phyloP scores from a whole-genome alignment of 2,329 filamentous ascomycete species.

The Scedosporium aurantiacum region DNA sequence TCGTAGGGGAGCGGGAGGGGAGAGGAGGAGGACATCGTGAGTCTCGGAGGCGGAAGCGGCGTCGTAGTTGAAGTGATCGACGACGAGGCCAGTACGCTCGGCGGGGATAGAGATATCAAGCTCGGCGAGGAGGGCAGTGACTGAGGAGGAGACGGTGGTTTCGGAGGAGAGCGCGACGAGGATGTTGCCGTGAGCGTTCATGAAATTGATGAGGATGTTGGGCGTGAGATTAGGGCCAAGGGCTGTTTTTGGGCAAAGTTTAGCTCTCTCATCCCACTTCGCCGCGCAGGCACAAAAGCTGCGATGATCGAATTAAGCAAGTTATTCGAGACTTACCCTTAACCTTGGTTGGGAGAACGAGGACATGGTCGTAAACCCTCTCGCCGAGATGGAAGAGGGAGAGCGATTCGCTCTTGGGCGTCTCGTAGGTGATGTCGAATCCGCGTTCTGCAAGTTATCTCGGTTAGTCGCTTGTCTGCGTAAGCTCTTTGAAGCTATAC shows the following conservation, averaged over 20 bases:
- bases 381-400: conserved; percentile 78
- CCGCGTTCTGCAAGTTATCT: conserved; percentile 54
- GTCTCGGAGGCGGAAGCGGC: conserved; percentile 61
- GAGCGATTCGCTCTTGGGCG: conserved; percentile 68
- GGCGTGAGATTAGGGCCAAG: conserved; percentile 83
- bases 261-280: not conserved
- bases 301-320: not conserved
- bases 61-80: conserved; percentile 96
- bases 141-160: conserved; percentile 55
- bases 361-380: conserved; percentile 78
- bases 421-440: conserved; percentile 70
- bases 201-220: conserved; percentile 76
- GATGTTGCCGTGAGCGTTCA: conserved; percentile 86
- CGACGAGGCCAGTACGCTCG: conserved; percentile 73
- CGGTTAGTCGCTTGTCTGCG: conserved; percentile 10
- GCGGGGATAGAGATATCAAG: conserved; percentile 79
- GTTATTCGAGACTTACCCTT: conserved; percentile 53
- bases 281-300: too few relatives aligned
- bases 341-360: conserved; percentile 78
- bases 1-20: conserved; percentile 54
- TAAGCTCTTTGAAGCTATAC: not conserved
- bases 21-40: conserved; percentile 79
- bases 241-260: conserved; percentile 34
- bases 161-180: conserved; percentile 72
- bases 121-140: conserved; percentile 73